A percentile compares a stretch with the other conserved stretches of the same genome.
Evolutionary conservation across 2,329 filamentous ascomycete genomes (phyloP).

Genomic region (Diaporthe sp.): DNA sequence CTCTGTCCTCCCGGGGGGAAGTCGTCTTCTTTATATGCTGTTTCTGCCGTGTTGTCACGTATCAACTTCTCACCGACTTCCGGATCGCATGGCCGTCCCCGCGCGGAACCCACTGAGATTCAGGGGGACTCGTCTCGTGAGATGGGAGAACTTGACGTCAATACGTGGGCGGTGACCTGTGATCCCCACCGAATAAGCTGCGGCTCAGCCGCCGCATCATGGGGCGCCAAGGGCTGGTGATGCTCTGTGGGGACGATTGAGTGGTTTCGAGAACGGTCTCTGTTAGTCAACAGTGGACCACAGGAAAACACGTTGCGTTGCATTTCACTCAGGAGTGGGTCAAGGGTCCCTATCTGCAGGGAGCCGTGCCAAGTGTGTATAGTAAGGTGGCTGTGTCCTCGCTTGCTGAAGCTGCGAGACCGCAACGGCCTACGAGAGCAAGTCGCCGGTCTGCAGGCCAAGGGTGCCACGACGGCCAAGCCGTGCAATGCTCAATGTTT

Average conservation of each 20-base stretch:
- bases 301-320: slow-evolving; percentile 28
- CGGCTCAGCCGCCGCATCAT: slow-evolving; percentile 31
- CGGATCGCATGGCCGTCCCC: slow-evolving; percentile 25
- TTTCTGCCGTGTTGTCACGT: slow-evolving; percentile 27
- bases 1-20: neutral
- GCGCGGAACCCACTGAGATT: slow-evolving; percentile 23
- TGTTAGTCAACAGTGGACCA: slow-evolving; percentile 26
- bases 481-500: slow-evolving; percentile 3
- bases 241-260: slow-evolving; percentile 16
- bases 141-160: slow-evolving; percentile 22
- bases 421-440: slow-evolving; percentile 19
- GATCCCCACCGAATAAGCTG: slow-evolving; percentile 32
- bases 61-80: slow-evolving; percentile 34
- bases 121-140: slow-evolving; percentile 18
- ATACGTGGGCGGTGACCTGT: slow-evolving; percentile 32
- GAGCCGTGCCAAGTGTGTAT: slow-evolving; percentile 31
- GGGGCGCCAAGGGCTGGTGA: slow-evolving; percentile 36
- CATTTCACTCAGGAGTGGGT: slow-evolving; percentile 28
- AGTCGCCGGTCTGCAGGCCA: slow-evolving; percentile 19
- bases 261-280: slow-evolving; percentile 21
- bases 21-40: slow-evolving; percentile 25
- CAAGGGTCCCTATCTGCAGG: slow-evolving; percentile 20
- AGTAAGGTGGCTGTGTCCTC: slow-evolving; percentile 29
- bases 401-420: slow-evolving; percentile 31
- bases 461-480: slow-evolving; percentile 27